These are phyloP conservation scores for Aegilops longissima DNA, from an alignment of 176 grass and related monocot genomes.

Conservation along the genomic window DNA sequence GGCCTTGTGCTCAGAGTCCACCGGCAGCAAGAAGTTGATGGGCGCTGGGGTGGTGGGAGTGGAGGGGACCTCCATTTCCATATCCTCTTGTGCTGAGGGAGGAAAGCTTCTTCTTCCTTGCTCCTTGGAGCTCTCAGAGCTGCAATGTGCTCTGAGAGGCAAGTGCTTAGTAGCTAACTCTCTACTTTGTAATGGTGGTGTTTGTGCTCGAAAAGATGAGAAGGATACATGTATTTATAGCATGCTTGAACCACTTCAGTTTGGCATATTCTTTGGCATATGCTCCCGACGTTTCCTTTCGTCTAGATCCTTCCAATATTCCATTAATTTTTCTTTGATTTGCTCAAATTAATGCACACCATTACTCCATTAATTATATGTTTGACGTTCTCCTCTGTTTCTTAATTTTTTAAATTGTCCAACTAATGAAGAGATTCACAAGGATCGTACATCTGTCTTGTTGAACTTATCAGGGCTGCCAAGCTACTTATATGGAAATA, in stretches of 20 bases:
- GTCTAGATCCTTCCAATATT: not conserved
- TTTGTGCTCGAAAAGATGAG: not conserved
- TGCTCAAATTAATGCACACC: not conserved
- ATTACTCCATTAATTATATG: not conserved
- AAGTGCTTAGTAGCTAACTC: not conserved
- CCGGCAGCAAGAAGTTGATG: not conserved
- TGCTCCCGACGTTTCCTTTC: not conserved
- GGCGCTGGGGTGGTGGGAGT: not conserved
- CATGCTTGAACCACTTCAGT: not conserved
- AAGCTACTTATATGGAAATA: not conserved
- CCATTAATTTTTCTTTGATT: not conserved
- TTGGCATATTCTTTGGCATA: not conserved
- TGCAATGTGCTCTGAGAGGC: not conserved
- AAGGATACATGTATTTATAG: not conserved
- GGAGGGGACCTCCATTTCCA: not conserved
- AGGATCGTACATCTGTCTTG: not conserved
- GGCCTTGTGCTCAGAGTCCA: not conserved
- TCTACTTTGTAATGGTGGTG: not conserved
- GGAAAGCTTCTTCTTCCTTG: not conserved
- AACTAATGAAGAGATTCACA: not conserved
- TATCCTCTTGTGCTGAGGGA: not conserved
- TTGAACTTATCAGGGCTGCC: slow-evolving; percentile 29
- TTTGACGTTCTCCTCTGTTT: not conserved
- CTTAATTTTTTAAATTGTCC: not conserved
- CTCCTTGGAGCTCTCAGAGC: not conserved